These are phyloP conservation scores for Syzygium grande DNA, from an alignment of 345 rosid species.

Conservation along the genomic window DNA sequence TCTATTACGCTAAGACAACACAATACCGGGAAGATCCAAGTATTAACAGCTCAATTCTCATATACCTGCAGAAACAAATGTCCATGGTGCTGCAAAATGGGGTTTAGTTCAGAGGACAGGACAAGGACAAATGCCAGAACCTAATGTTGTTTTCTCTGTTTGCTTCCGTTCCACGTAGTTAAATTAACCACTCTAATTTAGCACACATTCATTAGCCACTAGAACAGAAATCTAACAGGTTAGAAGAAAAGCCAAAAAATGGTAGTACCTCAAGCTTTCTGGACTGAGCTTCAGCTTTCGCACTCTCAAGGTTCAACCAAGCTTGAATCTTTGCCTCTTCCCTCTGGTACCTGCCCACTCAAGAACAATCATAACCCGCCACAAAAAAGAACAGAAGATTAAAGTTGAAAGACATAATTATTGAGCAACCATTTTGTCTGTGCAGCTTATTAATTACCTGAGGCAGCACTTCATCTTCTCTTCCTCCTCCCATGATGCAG, in stretches of 20 bases:
- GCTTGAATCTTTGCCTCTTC: slow-evolving; percentile 95
- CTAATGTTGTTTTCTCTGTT: neutral
- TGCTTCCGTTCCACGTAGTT: neutral
- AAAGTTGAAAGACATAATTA: neutral
- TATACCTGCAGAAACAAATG: neutral
- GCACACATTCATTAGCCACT: neutral
- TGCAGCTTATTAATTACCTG: slow-evolving; percentile 27
- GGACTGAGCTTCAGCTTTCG: slow-evolving; percentile 97
- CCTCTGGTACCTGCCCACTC: slow-evolving; percentile 60
- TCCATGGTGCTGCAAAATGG: neutral
- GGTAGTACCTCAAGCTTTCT: slow-evolving; percentile 72
- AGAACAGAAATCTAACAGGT: neutral
- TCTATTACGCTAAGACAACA: neutral
- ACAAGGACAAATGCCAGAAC: neutral
- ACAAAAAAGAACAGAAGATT: neutral
- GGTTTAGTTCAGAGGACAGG: neutral
- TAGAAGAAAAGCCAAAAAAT: neutral
- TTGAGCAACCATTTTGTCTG: neutral
- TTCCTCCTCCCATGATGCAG: slow-evolving; percentile 71
- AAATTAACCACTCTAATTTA: neutral
- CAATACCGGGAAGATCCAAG: neutral
- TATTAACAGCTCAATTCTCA: neutral
- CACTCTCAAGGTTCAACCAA: slow-evolving; percentile 87
- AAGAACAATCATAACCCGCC: neutral
- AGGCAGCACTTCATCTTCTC: slow-evolving; percentile 77